These are phyloP conservation scores for Chlorella variabilis DNA, from an alignment of 163 green algal genomes.

Conservation along the genomic window DNA sequence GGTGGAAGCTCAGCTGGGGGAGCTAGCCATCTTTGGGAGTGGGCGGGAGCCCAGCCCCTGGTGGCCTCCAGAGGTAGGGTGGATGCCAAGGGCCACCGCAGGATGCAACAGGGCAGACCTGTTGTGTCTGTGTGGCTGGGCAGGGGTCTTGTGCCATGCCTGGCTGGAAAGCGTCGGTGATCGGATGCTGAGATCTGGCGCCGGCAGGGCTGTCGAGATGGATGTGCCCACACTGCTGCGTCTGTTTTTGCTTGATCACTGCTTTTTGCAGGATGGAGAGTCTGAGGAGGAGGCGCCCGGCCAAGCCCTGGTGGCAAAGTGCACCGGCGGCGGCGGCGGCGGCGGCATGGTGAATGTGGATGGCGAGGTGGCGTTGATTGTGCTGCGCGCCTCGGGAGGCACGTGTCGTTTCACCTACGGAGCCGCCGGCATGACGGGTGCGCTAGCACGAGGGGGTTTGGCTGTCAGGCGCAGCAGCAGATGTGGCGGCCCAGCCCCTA, in stretches of 20 bases:
- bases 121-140: too few species aligned
- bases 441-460: neutral
- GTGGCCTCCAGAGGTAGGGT: conserved; percentile 57
- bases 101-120: neutral
- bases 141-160: too few species aligned
- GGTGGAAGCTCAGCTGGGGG: conserved; percentile 58
- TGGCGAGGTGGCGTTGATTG: conserved; percentile 63
- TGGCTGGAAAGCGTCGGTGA: too few species aligned
- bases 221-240: too few species aligned
- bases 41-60: conserved; percentile 64
- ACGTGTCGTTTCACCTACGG: conserved; percentile 56
- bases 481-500: neutral
- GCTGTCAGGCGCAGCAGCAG: too few species aligned
- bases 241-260: too few species aligned
- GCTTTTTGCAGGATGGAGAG: too few species aligned
- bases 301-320: too few species aligned
- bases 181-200: too few species aligned
- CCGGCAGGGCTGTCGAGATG: too few species aligned
- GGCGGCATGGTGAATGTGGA: conserved; percentile 60
- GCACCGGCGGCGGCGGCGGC: neutral
- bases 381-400: conserved; percentile 58
- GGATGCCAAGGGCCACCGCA: neutral
- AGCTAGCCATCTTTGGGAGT: conserved; percentile 67
- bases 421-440: conserved; percentile 32
- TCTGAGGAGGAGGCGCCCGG: too few species aligned